Conservation (phyloP, 2,329 filamentous ascomycete genomes). For the Penicillium sp. region DNA sequence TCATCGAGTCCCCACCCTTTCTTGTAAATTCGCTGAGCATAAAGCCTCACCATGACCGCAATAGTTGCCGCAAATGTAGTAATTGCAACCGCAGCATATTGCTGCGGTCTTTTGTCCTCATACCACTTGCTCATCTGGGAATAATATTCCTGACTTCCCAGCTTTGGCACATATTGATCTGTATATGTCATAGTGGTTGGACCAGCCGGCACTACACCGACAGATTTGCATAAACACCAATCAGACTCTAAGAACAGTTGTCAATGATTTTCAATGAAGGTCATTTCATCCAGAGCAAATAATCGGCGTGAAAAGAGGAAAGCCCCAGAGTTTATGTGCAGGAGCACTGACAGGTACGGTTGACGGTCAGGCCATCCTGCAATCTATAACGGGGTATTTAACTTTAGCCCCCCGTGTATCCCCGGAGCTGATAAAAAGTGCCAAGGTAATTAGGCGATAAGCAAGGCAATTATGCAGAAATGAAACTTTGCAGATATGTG, state of each 20-base stretch:
- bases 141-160: background rate
- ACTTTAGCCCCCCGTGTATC: background rate
- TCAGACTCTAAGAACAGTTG: background rate
- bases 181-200: background rate
- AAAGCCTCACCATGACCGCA: background rate
- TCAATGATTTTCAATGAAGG: background rate
- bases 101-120: background rate
- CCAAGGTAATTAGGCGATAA: background rate
- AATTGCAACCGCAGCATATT: background rate
- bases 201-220: background rate
- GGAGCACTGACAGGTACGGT: background rate
- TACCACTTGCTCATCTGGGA: background rate
- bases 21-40: background rate
- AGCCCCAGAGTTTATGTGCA: background rate
- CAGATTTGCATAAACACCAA: background rate
- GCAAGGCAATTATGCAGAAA: background rate
- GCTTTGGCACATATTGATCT: background rate
- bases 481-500: background rate
- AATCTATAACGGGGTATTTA: background rate
- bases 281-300: background rate
- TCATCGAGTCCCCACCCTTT: background rate
- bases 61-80: background rate
- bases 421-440: background rate
- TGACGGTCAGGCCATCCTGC: background rate
- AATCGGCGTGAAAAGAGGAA: background rate